Evolutionary conservation across 768 basidiomycete species (phyloP).

Genomic region (Leccinum incarnatum): DNA sequence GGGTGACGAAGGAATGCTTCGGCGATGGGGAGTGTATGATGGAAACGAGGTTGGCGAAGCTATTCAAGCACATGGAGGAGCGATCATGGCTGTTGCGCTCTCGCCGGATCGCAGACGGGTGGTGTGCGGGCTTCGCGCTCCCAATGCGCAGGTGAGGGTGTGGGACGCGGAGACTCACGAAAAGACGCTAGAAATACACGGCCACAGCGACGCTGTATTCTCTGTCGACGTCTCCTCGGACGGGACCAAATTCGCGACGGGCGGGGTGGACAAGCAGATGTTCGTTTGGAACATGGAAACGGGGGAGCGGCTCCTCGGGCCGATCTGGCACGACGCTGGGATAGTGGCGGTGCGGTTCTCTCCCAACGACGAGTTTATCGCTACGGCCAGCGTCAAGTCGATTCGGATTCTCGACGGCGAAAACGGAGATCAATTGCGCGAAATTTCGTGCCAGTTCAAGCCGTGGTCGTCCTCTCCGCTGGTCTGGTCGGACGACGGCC

Average conservation of each 20-base stretch:
- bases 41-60: background rate
- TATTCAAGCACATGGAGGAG: background rate
- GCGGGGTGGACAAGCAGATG: background rate
- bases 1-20: background rate
- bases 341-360: background rate
- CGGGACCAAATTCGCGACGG: background rate
- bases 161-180: background rate
- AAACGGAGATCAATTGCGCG: background rate
- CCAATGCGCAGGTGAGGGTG: background rate
- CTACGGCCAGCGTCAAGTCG: background rate
- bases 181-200: background rate
- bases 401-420: background rate
- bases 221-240: background rate
- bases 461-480: background rate
- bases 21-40: background rate
- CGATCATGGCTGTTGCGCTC: background rate
- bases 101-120: background rate
- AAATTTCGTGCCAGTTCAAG: background rate
- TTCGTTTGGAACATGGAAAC: background rate
- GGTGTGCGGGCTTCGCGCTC: background rate
- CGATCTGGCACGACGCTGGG: background rate
- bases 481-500: background rate
- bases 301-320: background rate
- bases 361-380: background rate
- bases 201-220: background rate